Evolutionary conservation across 2,329 filamentous ascomycete species (phyloP), one percentile per base, ranked within the genome.

Genomic region (Thielaviopsis euricoi): DNA sequence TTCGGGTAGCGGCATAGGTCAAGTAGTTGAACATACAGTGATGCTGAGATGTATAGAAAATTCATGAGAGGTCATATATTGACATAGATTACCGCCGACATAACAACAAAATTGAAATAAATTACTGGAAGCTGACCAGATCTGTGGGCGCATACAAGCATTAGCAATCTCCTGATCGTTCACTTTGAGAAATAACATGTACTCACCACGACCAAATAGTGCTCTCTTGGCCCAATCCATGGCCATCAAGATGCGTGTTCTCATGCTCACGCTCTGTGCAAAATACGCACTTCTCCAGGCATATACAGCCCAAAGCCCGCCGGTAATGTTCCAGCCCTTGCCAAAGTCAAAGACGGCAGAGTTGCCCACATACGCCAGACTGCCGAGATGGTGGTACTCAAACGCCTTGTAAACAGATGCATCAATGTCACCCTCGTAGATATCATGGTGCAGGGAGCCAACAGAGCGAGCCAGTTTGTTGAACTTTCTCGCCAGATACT

Each of bases 221-320:
- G 89, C 87, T 68, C 94, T 79, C 80, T 97, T 98, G n/a, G 82
- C 84, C 93, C 93, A 98, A 70, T 98, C 93, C 93, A 98, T 96
- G 19, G 89, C 89, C 71, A 98, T 76, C 66, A 98, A 71, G 63
- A 89, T 80, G 62, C 91, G 81, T 25, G 93, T 98, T 64, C 93
- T 77, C 60, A 97, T 78, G 70, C 90, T 96, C 53, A 98, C 93
- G 67, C 89, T 95, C 76, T 98, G 89, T 13, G 93, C 89, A 74
- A 98, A 98, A 72, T 98, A 98, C 15, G 96, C 85, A 63, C 88
- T 90, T 62, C 93, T 77, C 93, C 93, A 98, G 37, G 95, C 81
- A 69, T 98, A 98, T 53, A 97, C 91, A 0, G 90, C 93, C 77
- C 94, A 79, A 52, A 98, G 71, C 0, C 93, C 93, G 55, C 93